Evolutionary conservation across 2,329 filamentous ascomycete genomes (phyloP).

Genomic region (Penicillium sp.): DNA sequence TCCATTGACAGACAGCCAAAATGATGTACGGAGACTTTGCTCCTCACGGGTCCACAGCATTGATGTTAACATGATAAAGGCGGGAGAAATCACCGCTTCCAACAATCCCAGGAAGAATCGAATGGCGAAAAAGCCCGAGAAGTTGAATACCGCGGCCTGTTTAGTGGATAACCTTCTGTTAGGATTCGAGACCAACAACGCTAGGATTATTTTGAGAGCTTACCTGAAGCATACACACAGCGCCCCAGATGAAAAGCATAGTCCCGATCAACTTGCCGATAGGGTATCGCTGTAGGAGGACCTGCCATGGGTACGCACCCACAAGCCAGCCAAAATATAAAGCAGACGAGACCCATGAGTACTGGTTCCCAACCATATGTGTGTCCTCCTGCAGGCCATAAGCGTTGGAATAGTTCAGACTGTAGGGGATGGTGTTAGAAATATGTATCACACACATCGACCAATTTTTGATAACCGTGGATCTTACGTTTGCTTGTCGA

Average conservation of each 20-base stretch:
- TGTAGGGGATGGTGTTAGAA: conserved; percentile 2
- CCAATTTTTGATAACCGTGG: background rate
- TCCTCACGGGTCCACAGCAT: conserved; percentile 38
- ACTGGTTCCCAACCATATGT: conserved; percentile 38
- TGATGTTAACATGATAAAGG: conserved; percentile 33
- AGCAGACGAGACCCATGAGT: conserved; percentile 45
- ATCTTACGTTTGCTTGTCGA: conserved; percentile 23
- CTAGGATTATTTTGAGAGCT: conserved; percentile 13
- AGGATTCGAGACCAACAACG: background rate
- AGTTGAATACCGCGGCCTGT: conserved; percentile 27
- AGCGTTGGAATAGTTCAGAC: conserved; percentile 38
- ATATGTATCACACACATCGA: background rate
- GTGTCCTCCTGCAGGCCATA: conserved; percentile 43
- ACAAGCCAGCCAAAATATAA: conserved; percentile 44
- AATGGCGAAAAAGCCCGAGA: conserved; percentile 42
- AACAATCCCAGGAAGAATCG: conserved; percentile 46
- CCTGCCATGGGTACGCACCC: conserved; percentile 39
- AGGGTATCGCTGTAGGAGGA: conserved; percentile 40
- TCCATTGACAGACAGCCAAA: conserved; percentile 36
- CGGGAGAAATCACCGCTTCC: conserved; percentile 25
- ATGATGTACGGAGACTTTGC: conserved; percentile 31
- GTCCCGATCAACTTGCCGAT: conserved; percentile 40
- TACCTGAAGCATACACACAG: conserved; percentile 36
- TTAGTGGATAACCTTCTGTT: background rate
- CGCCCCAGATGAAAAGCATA: conserved; percentile 42